Percentiles rank a stretch among this genome's conserved stretches.
Conservation (phyloP, 306 rosid species). For the Alnus glutinosa region DNA sequence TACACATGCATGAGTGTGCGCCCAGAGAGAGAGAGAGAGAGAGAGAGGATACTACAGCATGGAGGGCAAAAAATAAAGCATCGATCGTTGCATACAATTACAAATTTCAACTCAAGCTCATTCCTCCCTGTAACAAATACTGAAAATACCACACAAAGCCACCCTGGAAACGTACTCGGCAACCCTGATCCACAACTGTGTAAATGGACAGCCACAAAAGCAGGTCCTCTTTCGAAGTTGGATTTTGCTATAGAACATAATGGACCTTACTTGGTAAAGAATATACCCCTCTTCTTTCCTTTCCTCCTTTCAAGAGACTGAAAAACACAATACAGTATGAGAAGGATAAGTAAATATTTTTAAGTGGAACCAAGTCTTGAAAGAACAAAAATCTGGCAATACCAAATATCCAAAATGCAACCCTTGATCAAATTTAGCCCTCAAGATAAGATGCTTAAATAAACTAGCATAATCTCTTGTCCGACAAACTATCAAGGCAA, state of each 20-base stretch:
- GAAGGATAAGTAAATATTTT: not conserved
- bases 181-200: constrained; percentile 29
- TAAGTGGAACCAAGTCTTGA: not conserved
- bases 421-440: not conserved
- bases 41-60: not conserved
- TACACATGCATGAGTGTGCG: not conserved
- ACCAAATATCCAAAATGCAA: not conserved
- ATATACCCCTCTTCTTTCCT: constrained; percentile 67
- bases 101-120: constrained; percentile 47
- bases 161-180: constrained; percentile 33
- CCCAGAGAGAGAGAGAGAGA: not conserved
- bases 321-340: not conserved
- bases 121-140: constrained; percentile 38
- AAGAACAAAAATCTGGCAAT: not conserved
- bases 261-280: constrained; percentile 56
- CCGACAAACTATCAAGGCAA: not conserved
- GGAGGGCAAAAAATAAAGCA: constrained; percentile 11
- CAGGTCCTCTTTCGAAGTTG: constrained; percentile 25
- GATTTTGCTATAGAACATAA: constrained; percentile 26
- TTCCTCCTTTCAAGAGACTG: constrained; percentile 90
- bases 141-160: constrained; percentile 13
- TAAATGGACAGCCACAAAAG: constrained; percentile 20
- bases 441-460: not conserved
- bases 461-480: not conserved
- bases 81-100: constrained; percentile 23